Evolutionary conservation across 176 grass and related monocot genomes (phyloP), one percentile per base, ranked within the genome.

Genomic region (Poa annua): DNA sequence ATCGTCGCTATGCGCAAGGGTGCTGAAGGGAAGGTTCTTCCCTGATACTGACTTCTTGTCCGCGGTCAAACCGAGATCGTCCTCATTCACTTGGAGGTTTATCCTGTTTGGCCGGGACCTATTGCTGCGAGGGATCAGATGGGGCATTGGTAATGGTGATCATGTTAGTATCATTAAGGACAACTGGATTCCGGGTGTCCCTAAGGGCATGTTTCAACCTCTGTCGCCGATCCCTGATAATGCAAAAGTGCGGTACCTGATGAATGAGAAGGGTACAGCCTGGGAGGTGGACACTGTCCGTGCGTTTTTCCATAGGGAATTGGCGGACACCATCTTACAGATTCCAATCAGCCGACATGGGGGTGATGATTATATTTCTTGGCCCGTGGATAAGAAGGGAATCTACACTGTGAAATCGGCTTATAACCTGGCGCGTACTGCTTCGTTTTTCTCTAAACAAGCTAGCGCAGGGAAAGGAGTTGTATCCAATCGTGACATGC

Each of bases 401-500:
- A 0, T 9, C 0, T 22, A 21, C 8, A 0, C 55, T 0, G 55
- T 22, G 0, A 1, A 8, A 2, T 57, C 55, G 1, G n/a, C 55
- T 0, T 57, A 57, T 8, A n/a, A 57, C 2, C 8, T 57, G 0
- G 20, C n/a, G 0, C 8, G n/a, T 11, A 57, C n/a, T 3, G 6
- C 8, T 1, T 57, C 55, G 0, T 57, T 57, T 3, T 21, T 57
- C 6, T 0, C 52, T 20, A 2, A 19, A 8, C 6, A 8, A 4
- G 3, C 0, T 0, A 57, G 0, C 0, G n/a, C n/a, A 0, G 55
- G 55, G 0, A 2, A 8, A 3, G 55, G 17, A 11, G 42, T 8
- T 44, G 42, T 8, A 2, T 44, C 42, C 11, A 1, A 11, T 2
- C 42, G 42, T 2, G 6, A 8, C 11, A 1, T 11, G 9, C 7